phyloP scores from a whole-genome alignment of 371 early-diverging fungal species.

The Catenaria anguillulae region DNA sequence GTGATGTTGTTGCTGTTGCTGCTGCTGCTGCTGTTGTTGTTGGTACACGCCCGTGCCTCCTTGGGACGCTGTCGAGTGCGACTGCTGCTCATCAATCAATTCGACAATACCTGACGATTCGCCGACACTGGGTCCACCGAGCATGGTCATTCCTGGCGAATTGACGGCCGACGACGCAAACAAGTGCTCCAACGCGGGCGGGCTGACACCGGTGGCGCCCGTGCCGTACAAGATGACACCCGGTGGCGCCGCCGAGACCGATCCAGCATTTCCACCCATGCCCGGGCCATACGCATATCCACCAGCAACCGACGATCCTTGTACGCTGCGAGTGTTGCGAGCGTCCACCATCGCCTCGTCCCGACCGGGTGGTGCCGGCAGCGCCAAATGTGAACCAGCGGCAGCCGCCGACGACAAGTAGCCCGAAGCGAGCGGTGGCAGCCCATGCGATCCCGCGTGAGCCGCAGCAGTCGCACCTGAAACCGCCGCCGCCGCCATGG shows the following conservation, averaged over 20 bases:
- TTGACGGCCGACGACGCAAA: neutral
- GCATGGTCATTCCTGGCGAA: neutral
- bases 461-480: too few relatives aligned
- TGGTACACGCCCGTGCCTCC: neutral
- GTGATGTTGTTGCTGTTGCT: neutral
- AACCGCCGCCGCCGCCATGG: too few relatives aligned
- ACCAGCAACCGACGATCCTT: neutral
- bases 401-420: neutral
- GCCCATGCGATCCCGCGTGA: too few relatives aligned
- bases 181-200: neutral
- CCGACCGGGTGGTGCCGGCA: neutral
- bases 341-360: neutral
- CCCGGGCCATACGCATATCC: neutral
- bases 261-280: neutral
- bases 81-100: too few relatives aligned
- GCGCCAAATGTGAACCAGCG: neutral
- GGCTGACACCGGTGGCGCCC: neutral
- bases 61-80: too few relatives aligned
- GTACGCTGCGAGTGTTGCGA: neutral
- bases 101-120: too few relatives aligned
- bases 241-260: too few relatives aligned
- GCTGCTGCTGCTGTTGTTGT: too few relatives aligned
- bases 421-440: neutral
- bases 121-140: too few relatives aligned
- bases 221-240: too few relatives aligned